Evolutionary conservation across 176 grass and related monocot species (phyloP).

Genomic region (Oryza longistaminata): DNA sequence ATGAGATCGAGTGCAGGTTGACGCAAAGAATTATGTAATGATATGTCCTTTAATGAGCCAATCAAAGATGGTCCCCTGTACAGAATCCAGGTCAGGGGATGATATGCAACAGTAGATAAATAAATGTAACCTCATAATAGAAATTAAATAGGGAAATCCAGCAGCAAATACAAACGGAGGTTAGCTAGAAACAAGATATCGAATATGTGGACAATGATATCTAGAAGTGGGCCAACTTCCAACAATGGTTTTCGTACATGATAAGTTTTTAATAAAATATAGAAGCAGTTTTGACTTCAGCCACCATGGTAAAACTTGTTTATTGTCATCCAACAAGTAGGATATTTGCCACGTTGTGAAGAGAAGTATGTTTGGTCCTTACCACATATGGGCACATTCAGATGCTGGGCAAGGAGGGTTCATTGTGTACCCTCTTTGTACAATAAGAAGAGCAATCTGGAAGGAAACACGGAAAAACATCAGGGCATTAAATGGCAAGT

Average conservation of each 20-base stretch:
- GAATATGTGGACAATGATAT: conserved; percentile 2
- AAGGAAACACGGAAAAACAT: conserved; percentile 33
- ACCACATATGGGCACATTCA: conserved; percentile 97
- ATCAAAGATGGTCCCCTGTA: conserved; percentile 90
- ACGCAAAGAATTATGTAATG: conserved; percentile 77
- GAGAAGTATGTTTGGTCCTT: conserved; percentile 49
- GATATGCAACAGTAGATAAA: conserved; percentile 23
- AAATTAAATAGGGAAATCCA: conserved; percentile 14
- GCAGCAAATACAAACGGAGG: background rate
- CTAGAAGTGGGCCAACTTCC: background rate
- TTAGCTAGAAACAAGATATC: conserved; percentile 7
- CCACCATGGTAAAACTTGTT: background rate
- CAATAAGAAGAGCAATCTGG: conserved; percentile 97
- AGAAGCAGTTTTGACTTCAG: conserved; percentile 4
- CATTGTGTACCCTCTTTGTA: conserved; percentile 94
- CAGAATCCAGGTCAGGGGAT: conserved; percentile 44
- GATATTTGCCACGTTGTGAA: background rate
- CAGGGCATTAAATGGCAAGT: background rate
- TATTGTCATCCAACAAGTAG: conserved; percentile 7
- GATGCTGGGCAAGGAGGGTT: conserved; percentile 83
- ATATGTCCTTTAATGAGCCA: conserved; percentile 74
- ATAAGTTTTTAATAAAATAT: background rate
- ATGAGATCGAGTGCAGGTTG: conserved; percentile 98
- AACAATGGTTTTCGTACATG: background rate
- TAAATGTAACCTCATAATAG: conserved; percentile 24